These are phyloP conservation scores for Trametes meyenii DNA, from an alignment of 768 basidiomycete species.

Conservation along the genomic window DNA sequence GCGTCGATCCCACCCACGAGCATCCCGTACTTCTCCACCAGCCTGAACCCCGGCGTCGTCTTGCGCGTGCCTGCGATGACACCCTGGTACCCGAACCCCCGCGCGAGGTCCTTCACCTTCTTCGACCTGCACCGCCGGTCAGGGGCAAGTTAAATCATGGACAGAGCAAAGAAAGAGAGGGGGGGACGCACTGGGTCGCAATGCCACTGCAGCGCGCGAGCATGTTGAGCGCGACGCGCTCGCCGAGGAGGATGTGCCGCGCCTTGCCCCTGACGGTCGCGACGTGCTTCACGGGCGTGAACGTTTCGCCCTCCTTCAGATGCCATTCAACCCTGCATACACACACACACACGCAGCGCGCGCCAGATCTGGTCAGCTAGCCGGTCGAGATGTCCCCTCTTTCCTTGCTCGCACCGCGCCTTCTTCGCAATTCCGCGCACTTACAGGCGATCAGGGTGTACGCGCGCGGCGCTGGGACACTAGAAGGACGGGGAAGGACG, in stretches of 20 bases:
- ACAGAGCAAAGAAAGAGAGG: background rate
- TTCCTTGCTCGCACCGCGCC: background rate
- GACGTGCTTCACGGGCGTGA: conserved; percentile 80
- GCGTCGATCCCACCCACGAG: conserved; percentile 94
- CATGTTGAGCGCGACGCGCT: conserved; percentile 90
- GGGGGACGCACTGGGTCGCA: conserved; percentile 76
- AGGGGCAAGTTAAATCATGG: background rate
- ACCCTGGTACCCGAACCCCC: conserved; percentile 78
- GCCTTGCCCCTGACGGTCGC: conserved; percentile 93
- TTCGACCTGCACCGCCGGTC: conserved; percentile 62
- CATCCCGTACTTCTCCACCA: conserved; percentile 99
- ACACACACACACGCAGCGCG: background rate
- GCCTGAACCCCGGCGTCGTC: conserved; percentile 94
- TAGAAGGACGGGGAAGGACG: background rate
- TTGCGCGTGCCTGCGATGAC: conserved; percentile 95
- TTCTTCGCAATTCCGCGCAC: background rate
- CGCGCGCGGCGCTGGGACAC: background rate
- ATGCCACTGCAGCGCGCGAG: conserved; percentile 96
- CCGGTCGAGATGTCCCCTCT: background rate
- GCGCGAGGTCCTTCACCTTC: conserved; percentile 76
- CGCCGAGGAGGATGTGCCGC: conserved; percentile 85
- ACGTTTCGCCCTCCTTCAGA: conserved; percentile 77
- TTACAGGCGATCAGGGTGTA: background rate
- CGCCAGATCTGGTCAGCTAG: background rate
- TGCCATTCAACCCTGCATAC: conserved; percentile 88